These are phyloP conservation scores for Canavalia gladiata DNA, from an alignment of 306 rosid genomes.

Conservation along the genomic window DNA sequence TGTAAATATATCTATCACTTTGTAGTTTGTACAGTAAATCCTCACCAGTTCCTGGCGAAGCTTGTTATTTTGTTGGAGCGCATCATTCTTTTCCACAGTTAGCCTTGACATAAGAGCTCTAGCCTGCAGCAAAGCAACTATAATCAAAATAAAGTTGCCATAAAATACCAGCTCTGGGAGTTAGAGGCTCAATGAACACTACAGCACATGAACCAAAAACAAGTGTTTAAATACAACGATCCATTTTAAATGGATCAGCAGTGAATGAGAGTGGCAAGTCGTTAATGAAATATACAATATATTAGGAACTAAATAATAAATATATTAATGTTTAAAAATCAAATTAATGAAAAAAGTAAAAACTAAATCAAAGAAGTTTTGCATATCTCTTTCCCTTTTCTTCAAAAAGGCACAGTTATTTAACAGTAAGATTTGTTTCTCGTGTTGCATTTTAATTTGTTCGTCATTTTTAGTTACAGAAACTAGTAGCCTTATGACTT, in stretches of 20 bases:
- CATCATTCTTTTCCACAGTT: conserved; percentile 78
- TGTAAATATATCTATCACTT: background rate
- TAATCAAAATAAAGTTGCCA: conserved; percentile 38
- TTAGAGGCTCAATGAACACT: conserved; percentile 19
- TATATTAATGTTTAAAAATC: background rate
- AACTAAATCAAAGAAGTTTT: background rate
- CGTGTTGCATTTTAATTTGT: background rate
- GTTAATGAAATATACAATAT: background rate
- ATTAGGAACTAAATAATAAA: background rate
- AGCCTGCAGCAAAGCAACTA: conserved; percentile 63
- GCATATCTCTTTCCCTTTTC: background rate
- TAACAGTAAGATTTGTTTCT: background rate
- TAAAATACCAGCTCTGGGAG: conserved; percentile 23
- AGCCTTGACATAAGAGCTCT: conserved; percentile 73
- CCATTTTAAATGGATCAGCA: background rate
- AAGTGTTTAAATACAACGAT: background rate
- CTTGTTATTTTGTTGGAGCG: conserved; percentile 72
- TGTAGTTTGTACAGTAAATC: background rate
- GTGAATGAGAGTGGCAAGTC: background rate
- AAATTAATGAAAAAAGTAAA: background rate
- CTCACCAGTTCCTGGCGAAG: conserved; percentile 93
- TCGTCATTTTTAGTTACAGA: background rate
- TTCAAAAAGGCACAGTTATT: background rate
- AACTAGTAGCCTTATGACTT: background rate
- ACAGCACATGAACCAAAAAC: conserved; percentile 31